A percentile compares a stretch with the other conserved stretches of the same genome.
Conservation (phyloP, 1,284 basidiomycete genomes). For the Rhodotorula sp. region DNA sequence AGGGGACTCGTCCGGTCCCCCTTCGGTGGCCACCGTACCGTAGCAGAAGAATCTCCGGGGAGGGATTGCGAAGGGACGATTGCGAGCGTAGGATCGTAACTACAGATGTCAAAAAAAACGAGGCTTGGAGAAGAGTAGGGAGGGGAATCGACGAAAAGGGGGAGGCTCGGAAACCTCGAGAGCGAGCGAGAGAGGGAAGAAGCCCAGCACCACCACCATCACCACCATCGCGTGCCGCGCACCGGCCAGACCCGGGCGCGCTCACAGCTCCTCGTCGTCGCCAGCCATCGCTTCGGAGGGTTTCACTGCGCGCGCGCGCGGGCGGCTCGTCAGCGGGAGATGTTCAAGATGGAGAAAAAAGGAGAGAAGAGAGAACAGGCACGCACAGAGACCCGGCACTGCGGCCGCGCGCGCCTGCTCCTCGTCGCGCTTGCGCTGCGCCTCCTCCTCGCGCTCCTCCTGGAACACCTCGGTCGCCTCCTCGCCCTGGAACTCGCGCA, state of each 20-base stretch:
- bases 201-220: too few relatives aligned
- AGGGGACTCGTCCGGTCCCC: too few relatives aligned
- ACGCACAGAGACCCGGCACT: slow-evolving; percentile 81
- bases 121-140: neutral
- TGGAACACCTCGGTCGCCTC: slow-evolving; percentile 78
- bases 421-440: slow-evolving; percentile 76
- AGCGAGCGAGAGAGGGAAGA: neutral
- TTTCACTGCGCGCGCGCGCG: neutral
- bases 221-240: neutral
- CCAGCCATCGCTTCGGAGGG: slow-evolving; percentile 27
- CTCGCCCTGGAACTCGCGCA: slow-evolving; percentile 78
- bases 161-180: too few relatives aligned
- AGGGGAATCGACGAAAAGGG: neutral
- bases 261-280: slow-evolving; percentile 27
- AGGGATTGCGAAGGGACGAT: neutral
- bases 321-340: neutral
- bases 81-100: neutral
- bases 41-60: neutral
- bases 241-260: too few relatives aligned
- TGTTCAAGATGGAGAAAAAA: neutral
- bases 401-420: slow-evolving; percentile 87
- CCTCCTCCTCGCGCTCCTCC: slow-evolving; percentile 89
- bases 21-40: too few relatives aligned
- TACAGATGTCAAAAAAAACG: neutral
- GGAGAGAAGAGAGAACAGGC: neutral